Evolutionary conservation across 2,329 filamentous ascomycete species (phyloP), one percentile per base, ranked within the genome.

Genomic region (Drechmeria coniospora): DNA sequence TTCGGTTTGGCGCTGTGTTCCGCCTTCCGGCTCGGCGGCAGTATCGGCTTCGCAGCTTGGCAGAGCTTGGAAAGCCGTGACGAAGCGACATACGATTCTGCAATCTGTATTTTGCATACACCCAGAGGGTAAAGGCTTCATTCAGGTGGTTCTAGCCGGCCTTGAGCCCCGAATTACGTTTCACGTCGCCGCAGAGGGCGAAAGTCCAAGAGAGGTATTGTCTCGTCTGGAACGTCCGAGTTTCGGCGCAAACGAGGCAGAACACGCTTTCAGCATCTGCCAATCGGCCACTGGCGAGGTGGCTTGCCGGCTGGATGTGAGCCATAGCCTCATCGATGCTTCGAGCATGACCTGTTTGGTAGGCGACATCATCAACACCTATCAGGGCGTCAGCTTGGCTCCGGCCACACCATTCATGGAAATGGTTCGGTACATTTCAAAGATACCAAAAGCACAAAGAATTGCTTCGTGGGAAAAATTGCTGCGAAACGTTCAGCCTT

Each of bases 261-360:
- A 32, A 9, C 26, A 36, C 20, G 16, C 28, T 3, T 25, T 41
- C 6, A 32, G 29, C 4, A 31, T 41, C 13, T 38, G 37, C 25
- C 28, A 30, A 14, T 29, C 25, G 4, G n/a, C 12, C 1, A 10
- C 9, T n/a, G 39, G 40, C 1, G 32, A 34, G 8, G 34, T 44
- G 15, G 43, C 42, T 22, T 41, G 37, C 11, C 21, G 36, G 11
- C 31, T 52, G 1, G 50, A 53, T 12, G 43, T 53, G 22, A 51
- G 43, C 26, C 50, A 53, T 26, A 39, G 40, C 1, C 32, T 52
- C 11, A 38, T 44, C 3, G 50, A 54, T 9, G 49, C 45, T 4
- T 31, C 40, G 5, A 49, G 49, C 2, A 32, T 42, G 5, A 25
- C 32, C 6, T 38, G 50, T 10, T 24, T 55, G 7, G 36, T 53